Conservation (phyloP, 306 rosid species). For the Alnus glutinosa region DNA sequence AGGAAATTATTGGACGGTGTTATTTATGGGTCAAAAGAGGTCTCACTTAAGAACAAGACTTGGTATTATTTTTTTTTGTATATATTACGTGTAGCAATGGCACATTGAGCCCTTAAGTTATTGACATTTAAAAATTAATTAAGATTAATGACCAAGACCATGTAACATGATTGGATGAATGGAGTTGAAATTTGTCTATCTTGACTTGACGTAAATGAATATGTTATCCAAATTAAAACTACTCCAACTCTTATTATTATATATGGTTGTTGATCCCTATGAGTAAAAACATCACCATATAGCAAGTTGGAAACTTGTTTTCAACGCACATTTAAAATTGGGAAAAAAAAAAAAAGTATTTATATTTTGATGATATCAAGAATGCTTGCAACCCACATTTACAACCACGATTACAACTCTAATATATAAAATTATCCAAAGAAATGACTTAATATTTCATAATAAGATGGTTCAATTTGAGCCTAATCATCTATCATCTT, state of each 20-base stretch:
- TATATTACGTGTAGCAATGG: not conserved
- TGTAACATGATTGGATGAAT: not conserved
- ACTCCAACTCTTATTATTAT: not conserved
- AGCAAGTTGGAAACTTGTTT: not conserved
- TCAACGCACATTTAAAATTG: not conserved
- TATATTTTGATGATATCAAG: too few relatives aligned
- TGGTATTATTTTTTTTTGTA: not conserved
- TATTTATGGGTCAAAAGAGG: too few relatives aligned
- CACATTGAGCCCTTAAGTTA: conserved; percentile 9
- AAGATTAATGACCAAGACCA: not conserved
- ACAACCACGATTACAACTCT: too few relatives aligned
- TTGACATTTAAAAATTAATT: not conserved
- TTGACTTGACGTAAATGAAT: not conserved
- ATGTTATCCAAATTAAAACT: not conserved
- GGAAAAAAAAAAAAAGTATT: too few relatives aligned
- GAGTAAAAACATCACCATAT: not conserved
- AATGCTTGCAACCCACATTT: too few relatives aligned
- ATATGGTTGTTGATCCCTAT: not conserved
- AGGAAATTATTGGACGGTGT: too few relatives aligned
- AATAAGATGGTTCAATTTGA: too few relatives aligned
- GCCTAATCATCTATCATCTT: too few relatives aligned
- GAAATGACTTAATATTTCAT: too few relatives aligned
- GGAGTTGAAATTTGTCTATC: not conserved
- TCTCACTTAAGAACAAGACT: not conserved
- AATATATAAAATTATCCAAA: too few relatives aligned